A percentile compares a stretch with the other conserved stretches of the same genome.
phyloP scores from a whole-genome alignment of 176 grass and related monocot genomes.

The Tillandsia leiboldiana region DNA sequence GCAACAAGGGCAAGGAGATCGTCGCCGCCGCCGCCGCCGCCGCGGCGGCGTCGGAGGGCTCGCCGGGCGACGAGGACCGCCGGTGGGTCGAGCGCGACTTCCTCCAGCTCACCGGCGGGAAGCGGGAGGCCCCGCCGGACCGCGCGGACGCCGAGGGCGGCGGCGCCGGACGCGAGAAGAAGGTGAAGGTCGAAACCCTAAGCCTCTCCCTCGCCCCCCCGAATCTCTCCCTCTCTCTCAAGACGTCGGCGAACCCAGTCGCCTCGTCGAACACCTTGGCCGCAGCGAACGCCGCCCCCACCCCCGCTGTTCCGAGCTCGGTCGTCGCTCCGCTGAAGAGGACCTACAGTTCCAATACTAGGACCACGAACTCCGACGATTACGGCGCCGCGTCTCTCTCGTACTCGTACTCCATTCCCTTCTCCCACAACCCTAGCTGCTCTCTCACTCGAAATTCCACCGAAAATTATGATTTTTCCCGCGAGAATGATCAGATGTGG shows the following conservation, averaged over 20 bases:
- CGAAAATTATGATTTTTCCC: slow-evolving; percentile 65
- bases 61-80: slow-evolving; percentile 29
- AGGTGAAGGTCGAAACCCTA: slow-evolving; percentile 55
- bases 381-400: slow-evolving; percentile 48
- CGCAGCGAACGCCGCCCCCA: slow-evolving; percentile 8
- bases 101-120: slow-evolving; percentile 52
- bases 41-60: not conserved
- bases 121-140: slow-evolving; percentile 46
- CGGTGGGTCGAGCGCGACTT: slow-evolving; percentile 61
- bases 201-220: slow-evolving; percentile 46
- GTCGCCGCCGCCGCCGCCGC: slow-evolving; percentile 27
- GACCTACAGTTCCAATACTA: slow-evolving; percentile 61
- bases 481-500: slow-evolving; percentile 46
- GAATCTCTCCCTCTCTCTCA: slow-evolving; percentile 57
- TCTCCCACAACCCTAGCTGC: slow-evolving; percentile 98
- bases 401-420: slow-evolving; percentile 77
- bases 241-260: slow-evolving; percentile 26
- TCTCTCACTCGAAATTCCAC: slow-evolving; percentile 90
- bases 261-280: not conserved
- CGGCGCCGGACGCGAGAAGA: slow-evolving; percentile 50
- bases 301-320: slow-evolving; percentile 4
- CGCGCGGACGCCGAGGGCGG: slow-evolving; percentile 40
- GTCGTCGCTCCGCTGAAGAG: slow-evolving; percentile 24
- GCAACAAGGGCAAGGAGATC: slow-evolving; percentile 24
- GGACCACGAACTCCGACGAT: slow-evolving; percentile 82